Conservation (phyloP, 306 rosid genomes). For the Dalbergia oliveri region DNA sequence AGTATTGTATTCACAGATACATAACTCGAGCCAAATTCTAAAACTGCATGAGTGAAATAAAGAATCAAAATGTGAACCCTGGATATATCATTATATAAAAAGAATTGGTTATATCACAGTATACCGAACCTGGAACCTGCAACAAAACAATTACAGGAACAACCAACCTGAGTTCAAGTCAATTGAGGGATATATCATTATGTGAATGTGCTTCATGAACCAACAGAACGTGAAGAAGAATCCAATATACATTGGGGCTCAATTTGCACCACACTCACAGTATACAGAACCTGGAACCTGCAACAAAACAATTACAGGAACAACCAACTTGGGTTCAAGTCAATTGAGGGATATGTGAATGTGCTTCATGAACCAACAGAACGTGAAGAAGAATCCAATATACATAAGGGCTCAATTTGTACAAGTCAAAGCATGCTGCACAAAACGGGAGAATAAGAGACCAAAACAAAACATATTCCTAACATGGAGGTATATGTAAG, state of each 20-base stretch:
- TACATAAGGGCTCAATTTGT: neutral
- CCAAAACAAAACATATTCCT: neutral
- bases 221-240: neutral
- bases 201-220: constrained; percentile 4
- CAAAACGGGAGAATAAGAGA: neutral
- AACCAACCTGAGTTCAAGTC: neutral
- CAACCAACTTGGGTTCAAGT: neutral
- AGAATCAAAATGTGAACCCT: neutral
- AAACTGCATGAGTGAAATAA: too few relatives aligned
- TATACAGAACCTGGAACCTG: neutral
- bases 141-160: neutral
- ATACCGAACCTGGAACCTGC: neutral
- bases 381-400: neutral
- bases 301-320: neutral
- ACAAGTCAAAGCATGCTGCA: neutral
- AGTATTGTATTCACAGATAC: too few relatives aligned
- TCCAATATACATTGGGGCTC: neutral
- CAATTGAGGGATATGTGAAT: neutral
- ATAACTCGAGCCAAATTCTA: neutral
- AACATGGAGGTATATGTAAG: constrained; percentile 14
- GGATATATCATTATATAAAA: too few relatives aligned
- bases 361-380: constrained; percentile 12
- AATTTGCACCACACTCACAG: neutral
- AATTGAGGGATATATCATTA: neutral
- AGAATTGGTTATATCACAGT: neutral